phyloP scores from a whole-genome alignment of 2,329 filamentous ascomycete species.

The Ophiocordyceps camponoti-saundersi region DNA sequence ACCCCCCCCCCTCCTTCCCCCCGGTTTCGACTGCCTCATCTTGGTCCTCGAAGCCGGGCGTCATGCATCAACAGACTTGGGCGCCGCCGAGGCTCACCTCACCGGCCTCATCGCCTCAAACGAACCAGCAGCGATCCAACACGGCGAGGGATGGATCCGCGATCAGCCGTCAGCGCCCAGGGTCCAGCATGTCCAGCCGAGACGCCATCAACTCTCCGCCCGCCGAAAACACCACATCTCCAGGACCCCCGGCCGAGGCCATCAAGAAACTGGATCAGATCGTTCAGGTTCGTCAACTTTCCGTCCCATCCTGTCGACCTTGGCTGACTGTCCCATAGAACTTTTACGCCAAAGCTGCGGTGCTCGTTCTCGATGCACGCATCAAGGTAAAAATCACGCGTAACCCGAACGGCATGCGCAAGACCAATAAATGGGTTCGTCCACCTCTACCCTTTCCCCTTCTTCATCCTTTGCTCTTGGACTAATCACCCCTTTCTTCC shows the following conservation, averaged over 20 bases:
- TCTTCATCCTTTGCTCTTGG: not conserved
- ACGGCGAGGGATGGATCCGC: constrained; percentile 48
- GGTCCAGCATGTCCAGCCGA: constrained; percentile 24
- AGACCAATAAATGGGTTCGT: constrained; percentile 69
- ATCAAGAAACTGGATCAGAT: constrained; percentile 81
- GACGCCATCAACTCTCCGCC: constrained; percentile 30
- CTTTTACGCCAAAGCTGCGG: constrained; percentile 75
- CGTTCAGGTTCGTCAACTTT: constrained; percentile 47
- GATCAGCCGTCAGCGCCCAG: constrained; percentile 23
- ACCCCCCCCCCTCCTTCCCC: not conserved
- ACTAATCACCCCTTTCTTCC: not conserved
- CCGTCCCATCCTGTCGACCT: not conserved
- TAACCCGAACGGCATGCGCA: constrained; percentile 26
- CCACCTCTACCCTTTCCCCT: not conserved
- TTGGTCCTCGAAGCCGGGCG: not conserved
- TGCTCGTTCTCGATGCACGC: constrained; percentile 68
- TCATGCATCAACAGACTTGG: constrained; percentile 83
- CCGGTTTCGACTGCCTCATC: not conserved
- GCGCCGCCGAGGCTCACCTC: constrained; percentile 56
- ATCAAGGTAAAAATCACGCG: constrained; percentile 45
- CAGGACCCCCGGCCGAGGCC: constrained; percentile 44
- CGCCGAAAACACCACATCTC: constrained; percentile 22
- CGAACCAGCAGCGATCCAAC: constrained; percentile 56
- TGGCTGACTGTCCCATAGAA: constrained; percentile 41
- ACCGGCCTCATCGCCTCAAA: constrained; percentile 53